Percentiles rank a stretch among this genome's conserved stretches.
These are phyloP conservation scores for Globisporangium uncinulatum DNA, from an alignment of 352 stramenopile species.

Conservation along the genomic window DNA sequence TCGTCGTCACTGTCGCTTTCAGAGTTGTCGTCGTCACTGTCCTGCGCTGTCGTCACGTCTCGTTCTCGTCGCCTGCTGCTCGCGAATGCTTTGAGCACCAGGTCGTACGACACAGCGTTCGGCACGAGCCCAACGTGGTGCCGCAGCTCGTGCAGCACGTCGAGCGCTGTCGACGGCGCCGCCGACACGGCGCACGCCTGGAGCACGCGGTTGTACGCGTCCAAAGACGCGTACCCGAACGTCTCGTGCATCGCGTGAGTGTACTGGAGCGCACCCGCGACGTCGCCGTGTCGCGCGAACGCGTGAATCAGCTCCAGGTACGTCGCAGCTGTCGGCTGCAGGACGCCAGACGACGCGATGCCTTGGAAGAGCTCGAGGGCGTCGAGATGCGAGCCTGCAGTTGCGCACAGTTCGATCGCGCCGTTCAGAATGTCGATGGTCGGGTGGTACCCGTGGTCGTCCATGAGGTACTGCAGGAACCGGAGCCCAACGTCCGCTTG, in stretches of 20 bases:
- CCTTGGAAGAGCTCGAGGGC: constrained; percentile 47
- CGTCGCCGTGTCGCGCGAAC: constrained; percentile 43
- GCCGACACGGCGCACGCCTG: constrained; percentile 42
- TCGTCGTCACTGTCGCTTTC: background rate
- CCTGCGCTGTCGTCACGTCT: constrained; percentile 7
- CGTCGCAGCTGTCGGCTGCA: constrained; percentile 29
- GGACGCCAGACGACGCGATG: constrained; percentile 32
- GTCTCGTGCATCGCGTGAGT: constrained; percentile 36
- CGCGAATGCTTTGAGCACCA: constrained; percentile 44
- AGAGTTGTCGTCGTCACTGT: constrained; percentile 7
- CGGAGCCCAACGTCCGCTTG: constrained; percentile 45
- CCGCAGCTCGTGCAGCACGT: constrained; percentile 36
- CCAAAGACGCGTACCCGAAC: constrained; percentile 27
- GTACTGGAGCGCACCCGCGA: constrained; percentile 32
- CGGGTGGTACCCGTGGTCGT: constrained; percentile 28
- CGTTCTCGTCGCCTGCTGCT: constrained; percentile 14
- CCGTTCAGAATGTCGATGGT: constrained; percentile 45
- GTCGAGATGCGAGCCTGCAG: constrained; percentile 32
- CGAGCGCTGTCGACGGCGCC: constrained; percentile 29
- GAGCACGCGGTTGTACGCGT: constrained; percentile 55
- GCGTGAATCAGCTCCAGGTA: constrained; percentile 49
- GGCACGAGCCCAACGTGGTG: constrained; percentile 18
- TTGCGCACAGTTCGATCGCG: constrained; percentile 43
- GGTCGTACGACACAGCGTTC: constrained; percentile 55
- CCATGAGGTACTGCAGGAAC: constrained; percentile 62